Percentiles rank a stretch among this genome's conserved stretches.
phyloP scores from a whole-genome alignment of 345 rosid genomes.

The Toxicodendron radicans region DNA sequence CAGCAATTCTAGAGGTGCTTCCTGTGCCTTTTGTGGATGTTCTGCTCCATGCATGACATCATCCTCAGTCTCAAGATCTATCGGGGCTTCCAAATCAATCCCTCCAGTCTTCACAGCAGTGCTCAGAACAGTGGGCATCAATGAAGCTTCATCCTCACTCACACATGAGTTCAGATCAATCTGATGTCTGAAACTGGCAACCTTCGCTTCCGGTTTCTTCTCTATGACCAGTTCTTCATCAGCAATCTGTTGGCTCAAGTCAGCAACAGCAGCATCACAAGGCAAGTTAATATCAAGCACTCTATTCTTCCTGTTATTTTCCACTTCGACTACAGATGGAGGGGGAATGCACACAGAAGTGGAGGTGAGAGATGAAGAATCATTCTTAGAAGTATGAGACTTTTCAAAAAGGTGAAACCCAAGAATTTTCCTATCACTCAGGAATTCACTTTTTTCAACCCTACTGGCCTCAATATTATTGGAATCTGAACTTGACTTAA shows the following conservation, averaged over 20 bases:
- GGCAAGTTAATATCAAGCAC: conserved; percentile 82
- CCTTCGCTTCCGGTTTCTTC: conserved; percentile 39
- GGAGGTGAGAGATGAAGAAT: conserved; percentile 39
- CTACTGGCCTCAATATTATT: conserved; percentile 33
- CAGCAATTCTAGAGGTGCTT: conserved; percentile 24
- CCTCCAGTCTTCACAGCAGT: conserved; percentile 37
- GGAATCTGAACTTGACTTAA: conserved; percentile 44
- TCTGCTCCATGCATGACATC: conserved; percentile 37
- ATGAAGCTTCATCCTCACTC: conserved; percentile 65
- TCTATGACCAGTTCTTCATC: conserved; percentile 35
- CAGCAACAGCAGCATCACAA: conserved; percentile 53
- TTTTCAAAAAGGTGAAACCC: conserved; percentile 54
- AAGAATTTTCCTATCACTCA: conserved; percentile 48
- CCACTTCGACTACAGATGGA: conserved; percentile 38
- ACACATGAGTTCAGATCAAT: conserved; percentile 76
- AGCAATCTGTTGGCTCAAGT: conserved; percentile 32
- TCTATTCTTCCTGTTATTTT: conserved; percentile 39
- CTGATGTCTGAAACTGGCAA: conserved; percentile 37
- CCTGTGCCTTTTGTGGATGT: conserved; percentile 30
- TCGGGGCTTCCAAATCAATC: conserved; percentile 83
- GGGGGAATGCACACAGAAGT: conserved; percentile 32
- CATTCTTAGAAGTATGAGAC: conserved; percentile 35
- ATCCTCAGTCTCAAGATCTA: conserved; percentile 55
- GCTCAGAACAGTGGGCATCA: conserved; percentile 30
- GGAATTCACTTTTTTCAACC: conserved; percentile 34